Evolutionary conservation across 192 early-diverging fungal species (phyloP), one percentile per base, ranked within the genome.

Genomic region (Coemansia pectinata): DNA sequence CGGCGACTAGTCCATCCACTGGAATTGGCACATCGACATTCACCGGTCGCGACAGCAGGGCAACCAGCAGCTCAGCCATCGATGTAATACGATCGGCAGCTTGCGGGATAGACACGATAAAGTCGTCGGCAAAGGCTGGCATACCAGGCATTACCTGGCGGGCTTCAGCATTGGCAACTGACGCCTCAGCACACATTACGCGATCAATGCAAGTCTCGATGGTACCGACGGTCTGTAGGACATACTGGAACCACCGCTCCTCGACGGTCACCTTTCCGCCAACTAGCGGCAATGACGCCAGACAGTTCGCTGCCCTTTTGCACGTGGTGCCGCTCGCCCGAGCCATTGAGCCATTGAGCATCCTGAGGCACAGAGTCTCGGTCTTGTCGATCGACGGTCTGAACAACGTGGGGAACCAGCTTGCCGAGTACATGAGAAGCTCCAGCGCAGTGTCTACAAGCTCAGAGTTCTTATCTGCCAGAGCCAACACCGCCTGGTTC

Each of bases 371-470:
- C 15, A 84, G 59, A 38, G 74, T 42, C 66, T 73, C 75, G 9
- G 74, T 67, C 47, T 80, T 84, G 66, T 76, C 74, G n/a, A 76
- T 64, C 10, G 71, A 74, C 38, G 83, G 78, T 4, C 83, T 74
- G 61, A 80, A 80, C 52, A 77, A 66, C 14, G 72, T 74, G 3
- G 83, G 83, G 69, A 74, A 84, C 77, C 78, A 84, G 61, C 66
- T 66, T 4, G 75, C 77, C 11, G 78, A 74, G 39, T 55, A 76
- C 52, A 63, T 73, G 12, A 84, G 74, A 40, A 72, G 36, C 9
- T 80, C 74, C 9, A 84, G 60, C 11, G 40, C 70, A 7, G 19
- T 7, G 12, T 67, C 61, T 2, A 63, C 67, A n/a, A 80, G 65
- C 40, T 76, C 83, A 0, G 78, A 3, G 62, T 53, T 72, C 47